A percentile compares a stretch with the other conserved stretches of the same genome.
Evolutionary conservation across 169 alveolate species (phyloP).

Genomic region (Plasmodium reichenowi): DNA sequence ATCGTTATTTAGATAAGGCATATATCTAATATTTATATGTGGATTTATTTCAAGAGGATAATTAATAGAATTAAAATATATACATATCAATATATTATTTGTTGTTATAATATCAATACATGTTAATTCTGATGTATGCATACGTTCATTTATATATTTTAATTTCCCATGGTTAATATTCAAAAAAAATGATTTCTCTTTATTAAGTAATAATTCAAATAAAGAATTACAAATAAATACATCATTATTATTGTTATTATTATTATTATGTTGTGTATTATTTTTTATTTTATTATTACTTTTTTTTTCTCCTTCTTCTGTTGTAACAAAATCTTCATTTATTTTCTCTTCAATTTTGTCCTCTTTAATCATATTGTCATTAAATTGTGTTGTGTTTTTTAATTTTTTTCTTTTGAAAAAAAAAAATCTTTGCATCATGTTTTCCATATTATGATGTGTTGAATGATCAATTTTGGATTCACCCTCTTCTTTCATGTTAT

Average conservation of each 20-base stretch:
- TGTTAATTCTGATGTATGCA: neutral
- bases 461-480: neutral
- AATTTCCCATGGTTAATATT: conserved; percentile 1
- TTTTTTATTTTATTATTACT: too few species aligned
- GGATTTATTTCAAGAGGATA: conserved; percentile 10
- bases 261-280: too few species aligned
- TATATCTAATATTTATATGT: neutral
- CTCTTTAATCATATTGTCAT: neutral
- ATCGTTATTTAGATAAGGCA: neutral
- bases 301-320: too few species aligned
- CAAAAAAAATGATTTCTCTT: conserved; percentile 5
- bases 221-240: too few species aligned
- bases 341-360: neutral
- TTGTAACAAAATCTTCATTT: neutral
- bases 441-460: neutral
- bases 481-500: too few species aligned
- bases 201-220: neutral
- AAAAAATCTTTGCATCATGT: neutral
- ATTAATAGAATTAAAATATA: conserved; percentile 14
- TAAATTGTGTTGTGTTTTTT: neutral
- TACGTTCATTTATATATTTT: conserved; percentile 42
- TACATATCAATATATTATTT: conserved; percentile 4
- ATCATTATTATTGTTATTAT: too few species aligned
- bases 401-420: conserved; percentile 3
- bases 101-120: conserved; percentile 22